A percentile compares a stretch with the other conserved stretches of the same genome.
Conservation (phyloP, 345 rosid species). For the Hibiscus mutabilis region DNA sequence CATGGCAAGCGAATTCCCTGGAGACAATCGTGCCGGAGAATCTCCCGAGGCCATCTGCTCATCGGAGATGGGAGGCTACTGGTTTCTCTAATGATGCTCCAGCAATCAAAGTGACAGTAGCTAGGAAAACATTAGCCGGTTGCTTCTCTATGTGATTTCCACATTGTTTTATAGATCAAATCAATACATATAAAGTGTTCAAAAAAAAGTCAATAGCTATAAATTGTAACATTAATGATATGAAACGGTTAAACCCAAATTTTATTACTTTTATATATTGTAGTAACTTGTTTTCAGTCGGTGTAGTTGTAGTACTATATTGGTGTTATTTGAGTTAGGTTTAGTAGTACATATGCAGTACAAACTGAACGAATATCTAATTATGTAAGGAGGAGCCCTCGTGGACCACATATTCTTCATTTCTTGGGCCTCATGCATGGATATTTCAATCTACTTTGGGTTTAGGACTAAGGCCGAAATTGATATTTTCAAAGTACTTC, state of each 20-base stretch:
- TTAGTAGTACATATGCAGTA: constrained; percentile 1
- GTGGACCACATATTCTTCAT: too few relatives aligned
- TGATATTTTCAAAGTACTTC: too few relatives aligned
- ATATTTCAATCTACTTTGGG: too few relatives aligned
- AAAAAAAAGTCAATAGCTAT: neutral
- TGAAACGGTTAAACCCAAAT: neutral
- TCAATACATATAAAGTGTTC: neutral
- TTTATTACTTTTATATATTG: neutral
- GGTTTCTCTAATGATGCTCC: constrained; percentile 22
- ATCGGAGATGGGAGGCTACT: constrained; percentile 35
- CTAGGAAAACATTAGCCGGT: neutral
- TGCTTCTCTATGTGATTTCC: constrained; percentile 35
- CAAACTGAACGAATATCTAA: neutral
- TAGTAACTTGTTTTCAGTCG: neutral
- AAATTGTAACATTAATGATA: neutral
- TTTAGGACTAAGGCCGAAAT: too few relatives aligned
- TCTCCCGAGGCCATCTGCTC: constrained; percentile 44
- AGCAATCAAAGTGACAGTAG: constrained; percentile 12
- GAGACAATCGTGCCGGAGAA: constrained; percentile 59
- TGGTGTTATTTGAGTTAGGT: constrained; percentile 4
- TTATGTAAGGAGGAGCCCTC: neutral
- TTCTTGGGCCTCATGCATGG: too few relatives aligned
- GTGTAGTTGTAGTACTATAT: neutral
- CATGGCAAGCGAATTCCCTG: constrained; percentile 42
- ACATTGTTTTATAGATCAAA: neutral